Conservation (phyloP, 352 stramenopile species). For the Globisporangium acanthophoron region DNA sequence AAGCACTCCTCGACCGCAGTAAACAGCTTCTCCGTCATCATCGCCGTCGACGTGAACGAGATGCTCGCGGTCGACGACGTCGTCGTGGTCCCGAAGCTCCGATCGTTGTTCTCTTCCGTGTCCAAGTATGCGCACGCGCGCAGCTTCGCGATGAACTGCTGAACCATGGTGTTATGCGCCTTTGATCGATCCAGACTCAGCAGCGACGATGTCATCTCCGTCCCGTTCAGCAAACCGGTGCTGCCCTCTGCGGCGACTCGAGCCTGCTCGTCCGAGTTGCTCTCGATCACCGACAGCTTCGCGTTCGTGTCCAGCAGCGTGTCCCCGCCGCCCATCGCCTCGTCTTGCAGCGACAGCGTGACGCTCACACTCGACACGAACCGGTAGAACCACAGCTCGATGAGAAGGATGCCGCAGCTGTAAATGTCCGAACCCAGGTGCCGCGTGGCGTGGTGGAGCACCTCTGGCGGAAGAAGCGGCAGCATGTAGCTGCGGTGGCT, state of each 20-base stretch:
- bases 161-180: constrained; percentile 30
- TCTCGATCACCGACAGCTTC: constrained; percentile 8
- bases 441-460: constrained; percentile 28
- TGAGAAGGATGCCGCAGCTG: constrained; percentile 45
- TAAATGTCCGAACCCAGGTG: constrained; percentile 49
- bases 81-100: constrained; percentile 33
- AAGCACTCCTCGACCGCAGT: constrained; percentile 50
- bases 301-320: constrained; percentile 1
- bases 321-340: constrained; percentile 5
- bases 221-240: not conserved
- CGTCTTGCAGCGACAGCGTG: constrained; percentile 12
- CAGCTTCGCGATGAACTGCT: constrained; percentile 46
- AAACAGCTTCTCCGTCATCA: constrained; percentile 41
- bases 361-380: constrained; percentile 33
- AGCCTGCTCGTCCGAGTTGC: constrained; percentile 3
- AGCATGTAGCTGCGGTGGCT: constrained; percentile 18
- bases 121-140: constrained; percentile 32
- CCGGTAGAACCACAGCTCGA: constrained; percentile 52
- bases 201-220: constrained; percentile 3
- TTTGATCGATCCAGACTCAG: constrained; percentile 8
- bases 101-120: constrained; percentile 21
- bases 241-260: not conserved
- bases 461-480: constrained; percentile 40
- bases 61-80: constrained; percentile 30
- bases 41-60: constrained; percentile 23